These are phyloP conservation scores for Odontarrhena argentea DNA, from an alignment of 345 rosid genomes.

Conservation along the genomic window DNA sequence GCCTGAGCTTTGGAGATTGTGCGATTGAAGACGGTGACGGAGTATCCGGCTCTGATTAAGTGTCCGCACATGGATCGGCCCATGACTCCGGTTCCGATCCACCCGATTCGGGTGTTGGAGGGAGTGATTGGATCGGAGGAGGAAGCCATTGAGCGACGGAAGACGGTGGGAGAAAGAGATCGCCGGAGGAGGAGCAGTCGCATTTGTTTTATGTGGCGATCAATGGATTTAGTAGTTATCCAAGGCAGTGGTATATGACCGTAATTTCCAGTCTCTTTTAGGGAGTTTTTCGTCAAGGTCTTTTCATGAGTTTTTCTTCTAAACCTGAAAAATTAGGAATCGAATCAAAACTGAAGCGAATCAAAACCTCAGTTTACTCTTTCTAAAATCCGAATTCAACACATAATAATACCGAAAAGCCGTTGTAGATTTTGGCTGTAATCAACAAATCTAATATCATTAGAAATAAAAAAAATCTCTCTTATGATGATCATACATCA, in stretches of 20 bases:
- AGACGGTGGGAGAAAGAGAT: slow-evolving; percentile 6
- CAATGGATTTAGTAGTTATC: slow-evolving; percentile 26
- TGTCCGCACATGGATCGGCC: slow-evolving; percentile 83
- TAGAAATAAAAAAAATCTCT: too few species aligned
- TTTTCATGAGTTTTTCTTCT: too few species aligned
- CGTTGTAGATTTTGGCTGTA: too few species aligned
- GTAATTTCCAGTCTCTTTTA: neutral
- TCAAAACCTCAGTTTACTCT: too few species aligned
- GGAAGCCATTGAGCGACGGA: slow-evolving; percentile 69
- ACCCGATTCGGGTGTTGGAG: slow-evolving; percentile 77
- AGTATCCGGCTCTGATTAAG: slow-evolving; percentile 75
- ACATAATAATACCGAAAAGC: too few species aligned
- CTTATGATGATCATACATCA: too few species aligned
- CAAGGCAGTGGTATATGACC: slow-evolving; percentile 1
- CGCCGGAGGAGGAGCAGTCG: slow-evolving; percentile 33
- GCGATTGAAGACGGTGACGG: slow-evolving; percentile 81
- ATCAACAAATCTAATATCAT: too few species aligned
- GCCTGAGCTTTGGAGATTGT: slow-evolving; percentile 80
- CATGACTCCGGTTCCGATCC: slow-evolving; percentile 96
- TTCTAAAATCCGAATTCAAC: too few species aligned
- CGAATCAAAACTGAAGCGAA: too few species aligned
- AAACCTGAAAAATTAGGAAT: too few species aligned
- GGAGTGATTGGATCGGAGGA: slow-evolving; percentile 47
- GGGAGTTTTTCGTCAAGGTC: neutral
- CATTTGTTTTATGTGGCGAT: slow-evolving; percentile 29